phyloP scores from a whole-genome alignment of 31 red algal species.

The Porphyra umbilicalis region DNA sequence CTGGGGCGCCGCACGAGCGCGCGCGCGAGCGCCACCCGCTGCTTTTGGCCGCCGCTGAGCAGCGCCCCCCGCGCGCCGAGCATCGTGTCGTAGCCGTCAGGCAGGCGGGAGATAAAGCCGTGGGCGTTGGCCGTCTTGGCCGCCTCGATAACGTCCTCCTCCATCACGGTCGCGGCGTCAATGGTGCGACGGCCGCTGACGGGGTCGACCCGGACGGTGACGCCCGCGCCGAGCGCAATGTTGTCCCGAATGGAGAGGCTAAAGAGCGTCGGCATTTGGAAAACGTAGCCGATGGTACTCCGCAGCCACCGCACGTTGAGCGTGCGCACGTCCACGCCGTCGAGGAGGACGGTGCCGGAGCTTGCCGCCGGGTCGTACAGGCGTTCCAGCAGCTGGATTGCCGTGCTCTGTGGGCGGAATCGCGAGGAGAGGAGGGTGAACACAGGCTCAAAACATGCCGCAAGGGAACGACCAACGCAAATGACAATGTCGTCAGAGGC shows the following conservation, averaged over 20 bases:
- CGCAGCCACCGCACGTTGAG: conserved; percentile 73
- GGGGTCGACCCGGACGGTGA: conserved; percentile 22
- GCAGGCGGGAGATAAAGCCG: conserved; percentile 75
- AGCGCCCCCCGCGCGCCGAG: conserved; percentile 87
- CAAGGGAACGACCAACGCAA: too few species aligned
- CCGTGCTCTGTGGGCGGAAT: conserved; percentile 22
- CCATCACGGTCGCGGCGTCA: conserved; percentile 5
- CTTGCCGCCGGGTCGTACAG: conserved; percentile 69
- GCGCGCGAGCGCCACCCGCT: conserved; percentile 91
- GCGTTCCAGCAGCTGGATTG: conserved; percentile 59
- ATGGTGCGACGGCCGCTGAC: conserved; percentile 21
- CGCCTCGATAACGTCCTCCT: conserved; percentile 68
- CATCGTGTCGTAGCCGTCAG: conserved; percentile 90
- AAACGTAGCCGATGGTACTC: conserved; percentile 77
- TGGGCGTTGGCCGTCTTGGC: conserved; percentile 88
- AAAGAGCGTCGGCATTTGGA: conserved; percentile 87
- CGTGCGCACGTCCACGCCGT: conserved; percentile 61
- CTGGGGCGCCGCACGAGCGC: conserved; percentile 78
- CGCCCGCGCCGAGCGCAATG: conserved; percentile 83
- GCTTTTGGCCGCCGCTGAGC: conserved; percentile 94
- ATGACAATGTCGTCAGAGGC: too few species aligned
- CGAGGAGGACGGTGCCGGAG: conserved; percentile 57
- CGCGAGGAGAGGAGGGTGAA: too few species aligned
- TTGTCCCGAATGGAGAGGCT: conserved; percentile 87
- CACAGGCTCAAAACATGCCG: too few species aligned